phyloP scores from a whole-genome alignment of 441 rosid genomes.

The Brassica hybrid region DNA sequence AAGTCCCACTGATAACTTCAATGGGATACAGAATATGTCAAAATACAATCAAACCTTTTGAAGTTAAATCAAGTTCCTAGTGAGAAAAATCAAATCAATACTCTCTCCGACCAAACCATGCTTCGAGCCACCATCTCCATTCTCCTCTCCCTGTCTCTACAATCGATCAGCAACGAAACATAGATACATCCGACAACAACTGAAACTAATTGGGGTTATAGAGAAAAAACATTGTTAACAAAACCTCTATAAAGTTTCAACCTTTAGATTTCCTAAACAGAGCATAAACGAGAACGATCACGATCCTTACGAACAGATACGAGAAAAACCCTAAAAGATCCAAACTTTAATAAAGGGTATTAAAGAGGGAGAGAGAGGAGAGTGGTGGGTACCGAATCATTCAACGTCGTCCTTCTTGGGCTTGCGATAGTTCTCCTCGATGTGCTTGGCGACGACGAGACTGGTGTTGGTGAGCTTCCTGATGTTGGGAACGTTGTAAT shows the following conservation, averaged over 20 bases:
- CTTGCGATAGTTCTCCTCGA: conserved; percentile 66
- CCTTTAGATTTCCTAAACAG: background rate
- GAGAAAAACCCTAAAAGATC: too few species aligned
- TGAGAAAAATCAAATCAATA: conserved; percentile 13
- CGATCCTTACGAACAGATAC: background rate
- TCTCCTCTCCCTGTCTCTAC: background rate
- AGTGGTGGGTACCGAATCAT: conserved; percentile 21
- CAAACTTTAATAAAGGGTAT: too few species aligned
- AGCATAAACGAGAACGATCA: background rate
- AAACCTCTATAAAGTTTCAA: background rate
- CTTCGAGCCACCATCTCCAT: background rate
- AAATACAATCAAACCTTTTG: background rate
- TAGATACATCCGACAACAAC: background rate
- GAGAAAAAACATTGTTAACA: background rate
- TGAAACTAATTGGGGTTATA: background rate
- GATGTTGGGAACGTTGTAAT: conserved; percentile 68
- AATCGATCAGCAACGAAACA: background rate
- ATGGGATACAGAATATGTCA: background rate
- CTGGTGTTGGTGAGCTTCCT: conserved; percentile 59
- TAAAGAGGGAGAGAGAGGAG: background rate
- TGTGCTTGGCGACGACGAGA: conserved; percentile 56
- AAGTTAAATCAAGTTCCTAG: conserved; percentile 2
- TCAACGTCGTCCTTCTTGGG: conserved; percentile 59
- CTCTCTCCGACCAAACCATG: too few species aligned
- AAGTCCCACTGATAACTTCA: background rate